Base-by-base conservation (phyloP, 192 early-diverging fungal species). In the Lunasporangiospora selenospora region DNA sequence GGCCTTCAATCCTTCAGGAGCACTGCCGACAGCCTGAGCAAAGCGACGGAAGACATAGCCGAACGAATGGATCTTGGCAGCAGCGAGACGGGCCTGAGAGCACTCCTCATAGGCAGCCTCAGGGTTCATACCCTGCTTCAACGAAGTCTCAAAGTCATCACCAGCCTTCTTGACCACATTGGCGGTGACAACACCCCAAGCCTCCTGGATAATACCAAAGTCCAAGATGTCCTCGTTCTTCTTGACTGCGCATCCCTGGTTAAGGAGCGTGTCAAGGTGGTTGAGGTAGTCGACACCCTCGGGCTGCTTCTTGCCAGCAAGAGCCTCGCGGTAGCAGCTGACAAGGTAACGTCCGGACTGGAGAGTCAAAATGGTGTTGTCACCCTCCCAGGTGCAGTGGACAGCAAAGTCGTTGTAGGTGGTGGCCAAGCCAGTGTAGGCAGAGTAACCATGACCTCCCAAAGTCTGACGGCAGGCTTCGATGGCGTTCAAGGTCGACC, bases 361-460 rank as follows among this genome's bases (percentile, higher is more conserved):
- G 50, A 96, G 82, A 6, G 90, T 92, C 73, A 96, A 76, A 54
- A 96, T 96, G 44, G 94, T 96, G 78, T 96, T 94, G 81, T 94
- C 92, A 65, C 94, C 92, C 77, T 89, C 88, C 86, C 92, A 91
- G 37, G 92, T 95, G 76, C 90, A 93, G 60, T 93, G 91, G 30
- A 95, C 93, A 37, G 92, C 90, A 80, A 94, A 97, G 67, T 95
- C 93, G 55, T 86, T 85, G 80, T 93, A 93, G 53, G 90, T 86
- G 49, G 85, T 84, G 40, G 95, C 88, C 18, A 97, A 87, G 3
- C 92, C 95, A 3, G 95, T 93, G 85, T 95, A 95, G 15, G 91
- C 86, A 62, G 90, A 92, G 81, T 97, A 97, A 26, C 95, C 95
- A 58, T 97, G 95, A 32, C 95, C 95, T 66, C 95, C 95, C 50